Conservation (phyloP, 2,329 filamentous ascomycete species). For the Neurospora sp. region DNA sequence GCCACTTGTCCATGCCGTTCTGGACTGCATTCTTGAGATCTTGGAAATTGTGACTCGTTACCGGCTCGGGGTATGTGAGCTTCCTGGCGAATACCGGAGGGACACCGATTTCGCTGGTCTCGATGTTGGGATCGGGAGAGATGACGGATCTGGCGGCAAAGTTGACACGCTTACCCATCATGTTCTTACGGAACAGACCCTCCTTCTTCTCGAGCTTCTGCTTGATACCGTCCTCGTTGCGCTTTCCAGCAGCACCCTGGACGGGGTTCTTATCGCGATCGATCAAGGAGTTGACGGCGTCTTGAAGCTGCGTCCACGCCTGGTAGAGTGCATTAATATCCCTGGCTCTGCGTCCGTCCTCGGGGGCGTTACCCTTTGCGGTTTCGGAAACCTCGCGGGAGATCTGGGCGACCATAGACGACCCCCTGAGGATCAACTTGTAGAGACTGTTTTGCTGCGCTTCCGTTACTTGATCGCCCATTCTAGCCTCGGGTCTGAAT, state of each 20-base stretch:
- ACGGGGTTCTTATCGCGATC: slow-evolving; percentile 81
- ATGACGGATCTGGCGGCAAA: slow-evolving; percentile 97
- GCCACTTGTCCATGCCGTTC: slow-evolving; percentile 89
- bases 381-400: slow-evolving; percentile 55
- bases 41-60: slow-evolving; percentile 94
- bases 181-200: slow-evolving; percentile 95
- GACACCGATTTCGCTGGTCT: slow-evolving; percentile 97
- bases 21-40: slow-evolving; percentile 85
- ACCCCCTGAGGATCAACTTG: slow-evolving; percentile 70
- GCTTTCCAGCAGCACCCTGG: slow-evolving; percentile 65
- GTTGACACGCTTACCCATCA: slow-evolving; percentile 99
- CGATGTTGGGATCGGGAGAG: slow-evolving; percentile 95
- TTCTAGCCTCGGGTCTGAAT: slow-evolving; percentile 77
- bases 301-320: slow-evolving; percentile 76
- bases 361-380: slow-evolving; percentile 28
- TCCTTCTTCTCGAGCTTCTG: slow-evolving; percentile 98
- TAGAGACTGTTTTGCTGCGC: slow-evolving; percentile 82
- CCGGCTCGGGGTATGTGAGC: slow-evolving; percentile 91
- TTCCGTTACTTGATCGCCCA: slow-evolving; percentile 75
- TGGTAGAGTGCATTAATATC: slow-evolving; percentile 71
- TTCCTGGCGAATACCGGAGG: slow-evolving; percentile 96
- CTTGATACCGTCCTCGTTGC: slow-evolving; percentile 90
- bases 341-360: slow-evolving; percentile 30
- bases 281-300: slow-evolving; percentile 84
- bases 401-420: slow-evolving; percentile 64